phyloP scores from a whole-genome alignment of 805 yeast species.

The Starmera dryadoides region DNA sequence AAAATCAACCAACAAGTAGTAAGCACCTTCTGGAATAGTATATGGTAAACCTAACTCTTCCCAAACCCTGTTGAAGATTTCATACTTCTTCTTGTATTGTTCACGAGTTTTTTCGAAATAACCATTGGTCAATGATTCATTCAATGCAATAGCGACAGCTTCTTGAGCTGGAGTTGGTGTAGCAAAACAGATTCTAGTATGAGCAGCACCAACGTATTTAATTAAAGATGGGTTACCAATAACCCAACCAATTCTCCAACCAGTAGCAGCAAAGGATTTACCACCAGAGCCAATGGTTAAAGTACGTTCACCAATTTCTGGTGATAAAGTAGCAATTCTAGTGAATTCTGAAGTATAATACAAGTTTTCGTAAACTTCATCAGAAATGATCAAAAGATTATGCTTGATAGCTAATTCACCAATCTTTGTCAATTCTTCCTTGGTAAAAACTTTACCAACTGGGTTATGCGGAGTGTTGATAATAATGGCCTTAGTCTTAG shows the following conservation, averaged over 20 bases:
- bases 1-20: slow-evolving; percentile 84
- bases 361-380: slow-evolving; percentile 92
- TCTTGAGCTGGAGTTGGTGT: slow-evolving; percentile 90
- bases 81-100: slow-evolving; percentile 65
- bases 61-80: slow-evolving; percentile 66
- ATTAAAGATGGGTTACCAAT: slow-evolving; percentile 80
- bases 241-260: slow-evolving; percentile 98
- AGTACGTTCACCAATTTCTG: slow-evolving; percentile 73
- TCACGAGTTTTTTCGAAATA: slow-evolving; percentile 68
- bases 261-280: slow-evolving; percentile 97
- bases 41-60: slow-evolving; percentile 87
- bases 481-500: slow-evolving; percentile 78
- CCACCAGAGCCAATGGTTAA: slow-evolving; percentile 96
- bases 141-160: slow-evolving; percentile 77
- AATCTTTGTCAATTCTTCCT: slow-evolving; percentile 63
- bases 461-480: slow-evolving; percentile 96
- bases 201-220: slow-evolving; percentile 79
- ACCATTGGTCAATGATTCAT: slow-evolving; percentile 47
- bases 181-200: slow-evolving; percentile 89
- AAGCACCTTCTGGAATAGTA: slow-evolving; percentile 89
- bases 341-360: slow-evolving; percentile 65
- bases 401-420: slow-evolving; percentile 82
- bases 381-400: slow-evolving; percentile 77
- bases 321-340: slow-evolving; percentile 75
- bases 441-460: slow-evolving; percentile 81